A percentile compares a stretch with the other conserved stretches of the same genome.
Conservation (phyloP, 495 filamentous ascomycete genomes). For the Hypoxylon intermedium region DNA sequence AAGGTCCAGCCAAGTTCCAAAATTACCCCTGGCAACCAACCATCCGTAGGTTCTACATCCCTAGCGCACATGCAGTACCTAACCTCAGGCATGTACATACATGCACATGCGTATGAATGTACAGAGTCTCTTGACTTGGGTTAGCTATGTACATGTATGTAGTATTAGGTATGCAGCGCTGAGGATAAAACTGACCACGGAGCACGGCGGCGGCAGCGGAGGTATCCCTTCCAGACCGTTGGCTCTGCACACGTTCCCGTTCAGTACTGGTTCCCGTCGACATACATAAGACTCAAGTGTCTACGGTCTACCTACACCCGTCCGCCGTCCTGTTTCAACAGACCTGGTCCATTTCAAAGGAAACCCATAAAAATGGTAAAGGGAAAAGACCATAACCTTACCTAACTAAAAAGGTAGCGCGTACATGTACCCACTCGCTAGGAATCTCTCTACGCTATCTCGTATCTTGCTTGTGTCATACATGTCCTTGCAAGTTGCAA, state of each 20-base stretch:
- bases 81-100: not conserved
- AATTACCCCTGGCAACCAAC: constrained; percentile 28
- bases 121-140: constrained; percentile 32
- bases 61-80: not conserved
- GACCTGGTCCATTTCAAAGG: constrained; percentile 19
- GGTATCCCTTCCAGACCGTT: constrained; percentile 31
- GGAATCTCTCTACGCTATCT: constrained; percentile 12
- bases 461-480: constrained; percentile 41
- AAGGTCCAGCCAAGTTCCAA: constrained; percentile 36
- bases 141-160: not conserved
- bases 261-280: constrained; percentile 24
- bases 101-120: not conserved
- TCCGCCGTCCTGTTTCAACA: constrained; percentile 18
- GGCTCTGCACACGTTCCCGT: too few relatives aligned
- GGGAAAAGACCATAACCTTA: not conserved
- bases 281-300: constrained; percentile 8
- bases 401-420: constrained; percentile 26
- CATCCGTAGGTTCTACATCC: constrained; percentile 36
- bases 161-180: too few relatives aligned
- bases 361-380: constrained; percentile 15
- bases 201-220: constrained; percentile 29
- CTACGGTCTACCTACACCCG: constrained; percentile 9
- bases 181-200: constrained; percentile 28
- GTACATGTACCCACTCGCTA: constrained; percentile 31
- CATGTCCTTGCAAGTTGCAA: constrained; percentile 32